A percentile compares a stretch with the other conserved stretches of the same genome.
phyloP scores from a whole-genome alignment of 1,139 yeast species.

The Eremothecium coryli region DNA sequence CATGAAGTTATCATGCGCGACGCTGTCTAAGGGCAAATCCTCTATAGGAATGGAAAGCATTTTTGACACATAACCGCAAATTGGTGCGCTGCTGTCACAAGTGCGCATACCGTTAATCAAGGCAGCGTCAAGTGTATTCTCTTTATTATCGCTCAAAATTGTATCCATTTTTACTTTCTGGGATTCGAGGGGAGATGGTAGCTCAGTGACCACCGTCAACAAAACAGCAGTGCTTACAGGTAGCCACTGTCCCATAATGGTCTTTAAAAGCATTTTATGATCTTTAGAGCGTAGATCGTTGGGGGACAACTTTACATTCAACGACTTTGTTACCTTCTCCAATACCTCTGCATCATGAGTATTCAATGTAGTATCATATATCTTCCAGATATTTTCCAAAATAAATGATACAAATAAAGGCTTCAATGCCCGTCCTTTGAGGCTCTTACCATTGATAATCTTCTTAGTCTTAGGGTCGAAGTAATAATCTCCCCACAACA shows the following conservation, averaged over 20 bases:
- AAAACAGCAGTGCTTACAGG: conserved; percentile 84
- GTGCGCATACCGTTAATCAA: conserved; percentile 48
- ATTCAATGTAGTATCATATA: conserved; percentile 61
- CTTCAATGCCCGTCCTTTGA: conserved; percentile 45
- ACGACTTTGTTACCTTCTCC: conserved; percentile 62
- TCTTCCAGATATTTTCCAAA: conserved; percentile 86
- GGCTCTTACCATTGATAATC: conserved; percentile 52
- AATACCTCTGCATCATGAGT: conserved; percentile 63
- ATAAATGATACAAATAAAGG: conserved; percentile 85
- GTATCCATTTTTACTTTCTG: conserved; percentile 64
- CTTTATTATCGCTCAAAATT: conserved; percentile 51
- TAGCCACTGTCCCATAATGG: conserved; percentile 89
- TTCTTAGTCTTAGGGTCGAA: conserved; percentile 85
- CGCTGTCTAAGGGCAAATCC: conserved; percentile 49
- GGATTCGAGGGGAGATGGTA: conserved; percentile 76
- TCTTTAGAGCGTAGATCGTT: conserved; percentile 80
- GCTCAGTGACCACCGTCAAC: conserved; percentile 70
- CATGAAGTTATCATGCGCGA: conserved; percentile 45
- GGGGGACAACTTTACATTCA: conserved; percentile 60
- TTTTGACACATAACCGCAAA: conserved; percentile 82
- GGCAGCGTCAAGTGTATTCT: conserved; percentile 40
- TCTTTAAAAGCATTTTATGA: conserved; percentile 48
- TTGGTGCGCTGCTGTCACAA: conserved; percentile 57
- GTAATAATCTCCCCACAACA: conserved; percentile 94
- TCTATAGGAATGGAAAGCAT: conserved; percentile 74